Base-by-base conservation (phyloP, 345 rosid genomes). In the Linum trigynum region DNA sequence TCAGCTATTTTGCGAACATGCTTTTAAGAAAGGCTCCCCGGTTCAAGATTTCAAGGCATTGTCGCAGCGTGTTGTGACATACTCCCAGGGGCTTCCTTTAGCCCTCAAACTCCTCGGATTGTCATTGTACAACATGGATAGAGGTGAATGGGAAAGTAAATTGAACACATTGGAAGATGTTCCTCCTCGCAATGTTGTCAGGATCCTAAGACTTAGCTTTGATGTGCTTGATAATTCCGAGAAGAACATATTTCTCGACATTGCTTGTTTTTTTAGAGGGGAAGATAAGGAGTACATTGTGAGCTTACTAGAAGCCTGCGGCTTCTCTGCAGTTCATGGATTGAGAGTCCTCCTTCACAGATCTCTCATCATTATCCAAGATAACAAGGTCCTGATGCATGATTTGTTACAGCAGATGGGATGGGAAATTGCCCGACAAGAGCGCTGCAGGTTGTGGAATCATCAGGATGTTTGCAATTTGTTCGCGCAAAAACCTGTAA, bases 91-190 rank as follows among this genome's bases (percentile, higher is more conserved):
- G 4, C 65, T 68, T 37, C 71, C 62, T 0, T 8, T 69, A 10
- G 67, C 72, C 0, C 61, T 70, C 11, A 50, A 36, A 2, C 36
- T 70, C 4, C 36, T 64, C 5, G 69, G 68, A 3, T 70, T 64
- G 2, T 35, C n/a, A 5, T 37, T 70, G 16, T 12, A 4, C 50
- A 9, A 6, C 7, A 57, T 2, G 16, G 7, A 40, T 0, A 12
- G 7, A 60, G 3, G n/a, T 50, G 35, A 3, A 12, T 70, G 74
- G 74, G 3, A 38, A 40, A 38, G 23, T 32, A 60, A 3, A 57
- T 42, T 70, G 64, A 14, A 45, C 1, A 37, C 16, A 15, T n/a
- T 64, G n/a, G 35, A 58, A 59, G 43, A 45, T 1, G n/a, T 48
- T 36, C 64, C 73, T 9, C 10, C 4, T 2, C 36, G 3, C 1